These are phyloP conservation scores for Talaromyces nanjingensis DNA, from an alignment of 495 filamentous ascomycete species.

Conservation along the genomic window DNA sequence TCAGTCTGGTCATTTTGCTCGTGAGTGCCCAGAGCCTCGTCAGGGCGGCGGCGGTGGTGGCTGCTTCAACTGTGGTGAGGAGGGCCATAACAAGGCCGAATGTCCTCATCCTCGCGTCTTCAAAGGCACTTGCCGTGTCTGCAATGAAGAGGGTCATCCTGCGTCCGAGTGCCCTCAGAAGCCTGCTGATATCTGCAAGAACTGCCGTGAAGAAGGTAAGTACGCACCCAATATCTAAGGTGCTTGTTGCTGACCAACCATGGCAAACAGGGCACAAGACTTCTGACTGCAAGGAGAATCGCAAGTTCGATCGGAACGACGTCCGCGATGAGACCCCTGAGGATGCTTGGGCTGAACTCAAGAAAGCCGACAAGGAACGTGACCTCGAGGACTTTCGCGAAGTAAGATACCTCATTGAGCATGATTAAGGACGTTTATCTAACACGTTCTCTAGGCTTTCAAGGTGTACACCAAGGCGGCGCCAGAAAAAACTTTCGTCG, in stretches of 20 bases:
- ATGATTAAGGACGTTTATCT: neutral
- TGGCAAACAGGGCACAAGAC: slow-evolving; percentile 52
- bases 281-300: slow-evolving; percentile 59
- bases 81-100: slow-evolving; percentile 57
- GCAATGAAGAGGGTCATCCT: slow-evolving; percentile 65
- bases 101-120: slow-evolving; percentile 62
- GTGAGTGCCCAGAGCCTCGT: slow-evolving; percentile 48
- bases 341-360: slow-evolving; percentile 63
- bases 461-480: slow-evolving; percentile 68
- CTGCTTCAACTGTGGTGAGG: slow-evolving; percentile 72
- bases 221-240: slow-evolving; percentile 6
- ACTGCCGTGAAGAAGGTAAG: slow-evolving; percentile 68
- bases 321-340: slow-evolving; percentile 54
- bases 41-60: slow-evolving; percentile 36
- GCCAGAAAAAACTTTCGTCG: slow-evolving; percentile 55
- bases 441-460: slow-evolving; percentile 41
- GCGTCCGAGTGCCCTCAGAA: slow-evolving; percentile 64
- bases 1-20: slow-evolving; percentile 46
- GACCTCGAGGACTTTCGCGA: slow-evolving; percentile 71
- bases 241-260: neutral
- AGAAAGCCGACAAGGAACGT: slow-evolving; percentile 50
- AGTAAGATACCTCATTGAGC: slow-evolving; percentile 27
- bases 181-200: slow-evolving; percentile 58
- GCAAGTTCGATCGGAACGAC: slow-evolving; percentile 57
- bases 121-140: slow-evolving; percentile 65